phyloP scores from a whole-genome alignment of 768 basidiomycete species.

The Collybia mongolica region DNA sequence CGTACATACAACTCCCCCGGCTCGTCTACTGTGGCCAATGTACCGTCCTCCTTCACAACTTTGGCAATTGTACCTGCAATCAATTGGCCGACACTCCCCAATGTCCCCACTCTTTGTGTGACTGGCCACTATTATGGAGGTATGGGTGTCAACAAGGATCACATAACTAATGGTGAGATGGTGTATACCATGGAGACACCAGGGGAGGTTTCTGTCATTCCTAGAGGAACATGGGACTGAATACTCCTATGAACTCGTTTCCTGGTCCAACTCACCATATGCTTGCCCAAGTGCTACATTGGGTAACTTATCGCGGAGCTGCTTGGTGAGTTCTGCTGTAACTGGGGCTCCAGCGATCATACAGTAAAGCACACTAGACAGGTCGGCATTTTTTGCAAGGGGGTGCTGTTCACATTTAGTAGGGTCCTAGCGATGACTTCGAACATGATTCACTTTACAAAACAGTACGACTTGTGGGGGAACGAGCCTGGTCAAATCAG shows the following conservation, averaged over 20 bases:
- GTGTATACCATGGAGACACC: constrained; percentile 35
- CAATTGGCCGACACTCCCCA: constrained; percentile 58
- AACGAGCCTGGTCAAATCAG: constrained; percentile 48
- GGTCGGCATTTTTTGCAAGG: no score
- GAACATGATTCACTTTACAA: no score
- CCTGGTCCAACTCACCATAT: constrained; percentile 36
- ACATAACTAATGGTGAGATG: no score
- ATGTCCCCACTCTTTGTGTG: constrained; percentile 43
- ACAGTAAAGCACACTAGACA: constrained; percentile 35
- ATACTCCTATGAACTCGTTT: no score
- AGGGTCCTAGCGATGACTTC: no score
- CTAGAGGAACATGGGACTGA: constrained; percentile 24
- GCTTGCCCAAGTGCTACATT: constrained; percentile 56
- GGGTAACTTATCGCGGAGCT: constrained; percentile 49
- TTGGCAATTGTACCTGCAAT: constrained; percentile 55
- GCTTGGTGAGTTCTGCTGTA: constrained; percentile 48
- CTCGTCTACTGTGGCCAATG: constrained; percentile 52
- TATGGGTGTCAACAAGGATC: no score
- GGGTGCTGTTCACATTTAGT: no score
- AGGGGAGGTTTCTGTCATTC: constrained; percentile 66
- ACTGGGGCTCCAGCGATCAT: constrained; percentile 61
- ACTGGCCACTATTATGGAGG: constrained; percentile 30
- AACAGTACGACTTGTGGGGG: constrained; percentile 22
- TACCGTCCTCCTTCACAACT: constrained; percentile 57
- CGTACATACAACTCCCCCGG: constrained; percentile 58